Evolutionary conservation across 2,329 filamentous ascomycete species (phyloP), one percentile per base, ranked within the genome.

Genomic region (Penicillium hordei): DNA sequence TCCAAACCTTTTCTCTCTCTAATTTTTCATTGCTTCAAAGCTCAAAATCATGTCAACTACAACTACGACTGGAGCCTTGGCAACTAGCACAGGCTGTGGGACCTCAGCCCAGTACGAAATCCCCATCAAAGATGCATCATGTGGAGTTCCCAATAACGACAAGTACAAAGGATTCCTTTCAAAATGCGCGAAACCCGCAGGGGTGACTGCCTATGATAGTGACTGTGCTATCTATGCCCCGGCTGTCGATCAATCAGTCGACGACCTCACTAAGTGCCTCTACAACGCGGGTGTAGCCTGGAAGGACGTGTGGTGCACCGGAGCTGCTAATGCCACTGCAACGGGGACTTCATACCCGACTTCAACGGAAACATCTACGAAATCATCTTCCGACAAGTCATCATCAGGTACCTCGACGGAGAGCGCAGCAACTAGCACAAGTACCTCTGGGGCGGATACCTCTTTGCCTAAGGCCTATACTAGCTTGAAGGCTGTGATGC

Each of bases 291-390:
- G 62, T 1, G 61, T 70, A 2, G 48, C 52, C 1, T 70, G 64
- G 61, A 53, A 63, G 15, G 64, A 70, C 53, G 68, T 69, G 4
- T 70, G 66, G 64, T 70, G 67, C 23, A 45, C 55, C 27, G 63
- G 65, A 1, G 25, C 43, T n/a, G 60, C 52, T 15, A 68, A 65
- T 57, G 62, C 55, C 3, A 67, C 63, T 5, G 66, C 66, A 23
- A 68, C 64, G 5, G 59, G 56, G 21, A 64, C 60, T 6, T 49
- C 54, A 4, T 59, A 55, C 19, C 64, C 61, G 27, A 61, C 56
- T 44, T 38, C 55, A 25, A 55, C 59, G 38, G 57, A 45, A 38
- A 62, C 57, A 21, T 42, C 55, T 27, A 43, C 46, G 1, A 42
- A 29, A 13, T 38, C 40, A 17, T 36, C 34, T 9, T 23, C 34